Conservation (phyloP, 768 basidiomycete species). For the Trametes elegans region DNA sequence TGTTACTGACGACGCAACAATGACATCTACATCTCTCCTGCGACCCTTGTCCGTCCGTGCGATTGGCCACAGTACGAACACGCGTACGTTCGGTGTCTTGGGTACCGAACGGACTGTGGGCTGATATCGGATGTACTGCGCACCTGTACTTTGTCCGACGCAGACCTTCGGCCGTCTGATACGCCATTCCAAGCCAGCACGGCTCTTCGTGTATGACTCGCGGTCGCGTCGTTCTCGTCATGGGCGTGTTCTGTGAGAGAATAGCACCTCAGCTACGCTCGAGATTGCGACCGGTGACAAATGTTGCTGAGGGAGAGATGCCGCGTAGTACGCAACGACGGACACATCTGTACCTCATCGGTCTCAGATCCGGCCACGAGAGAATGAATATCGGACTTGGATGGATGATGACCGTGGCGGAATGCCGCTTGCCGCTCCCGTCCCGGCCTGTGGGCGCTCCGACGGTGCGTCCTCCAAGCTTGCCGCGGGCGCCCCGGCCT, state of each 20-base stretch:
- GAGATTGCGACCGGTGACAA: conserved; percentile 1
- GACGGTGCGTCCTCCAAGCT: conserved; percentile 4
- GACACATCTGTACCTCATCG: background rate
- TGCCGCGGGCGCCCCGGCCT: background rate
- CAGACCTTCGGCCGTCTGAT: background rate
- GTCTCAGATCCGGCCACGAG: too few species aligned
- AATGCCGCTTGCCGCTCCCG: background rate
- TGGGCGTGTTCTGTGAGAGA: background rate
- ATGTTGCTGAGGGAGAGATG: background rate
- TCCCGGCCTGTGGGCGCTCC: conserved; percentile 14
- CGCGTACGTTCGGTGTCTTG: background rate
- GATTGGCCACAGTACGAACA: conserved; percentile 6
- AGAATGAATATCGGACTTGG: too few species aligned
- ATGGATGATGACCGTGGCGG: background rate
- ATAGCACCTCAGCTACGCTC: background rate
- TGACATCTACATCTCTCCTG: conserved; percentile 3
- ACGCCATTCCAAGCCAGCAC: background rate
- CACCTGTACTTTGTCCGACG: background rate
- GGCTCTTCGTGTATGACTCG: background rate
- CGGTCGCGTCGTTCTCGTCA: background rate
- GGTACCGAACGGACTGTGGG: background rate
- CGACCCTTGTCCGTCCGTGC: conserved; percentile 2
- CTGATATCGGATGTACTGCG: conserved; percentile 11
- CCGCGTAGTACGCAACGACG: background rate
- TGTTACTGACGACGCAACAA: conserved; percentile 8